These are phyloP conservation scores for Eremochloa ophiuroides DNA, from an alignment of 176 grass and related monocot genomes.

Conservation along the genomic window DNA sequence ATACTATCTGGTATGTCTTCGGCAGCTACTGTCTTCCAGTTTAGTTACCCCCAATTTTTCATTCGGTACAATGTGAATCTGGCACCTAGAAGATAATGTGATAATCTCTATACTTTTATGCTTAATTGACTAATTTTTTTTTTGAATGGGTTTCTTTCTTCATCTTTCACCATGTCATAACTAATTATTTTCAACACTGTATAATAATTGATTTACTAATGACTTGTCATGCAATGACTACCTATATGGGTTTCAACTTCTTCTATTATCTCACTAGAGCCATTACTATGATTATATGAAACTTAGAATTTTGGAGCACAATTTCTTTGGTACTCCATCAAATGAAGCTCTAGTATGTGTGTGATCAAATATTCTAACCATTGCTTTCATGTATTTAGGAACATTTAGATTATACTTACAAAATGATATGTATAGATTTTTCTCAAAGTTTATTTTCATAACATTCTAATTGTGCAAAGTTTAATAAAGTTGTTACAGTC, in stretches of 20 bases:
- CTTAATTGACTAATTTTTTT: neutral
- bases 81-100: slow-evolving; percentile 3
- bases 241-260: neutral
- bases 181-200: neutral
- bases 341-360: neutral
- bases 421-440: neutral
- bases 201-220: neutral
- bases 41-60: neutral
- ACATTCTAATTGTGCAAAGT: neutral
- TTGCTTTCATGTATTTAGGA: neutral
- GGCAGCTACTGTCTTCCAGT: slow-evolving; percentile 10
- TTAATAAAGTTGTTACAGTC: neutral
- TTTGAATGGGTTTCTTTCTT: neutral
- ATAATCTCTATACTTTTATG: neutral
- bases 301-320: neutral
- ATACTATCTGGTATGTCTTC: slow-evolving; percentile 78
- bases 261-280: neutral
- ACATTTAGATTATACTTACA: neutral
- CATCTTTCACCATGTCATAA: neutral
- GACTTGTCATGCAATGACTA: neutral
- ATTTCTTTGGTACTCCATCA: neutral
- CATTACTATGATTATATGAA: neutral
- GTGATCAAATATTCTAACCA: neutral
- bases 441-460: neutral
- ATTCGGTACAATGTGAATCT: neutral